These are phyloP conservation scores for Rosellinia necatrix DNA, from an alignment of 2,329 filamentous ascomycete species.

Conservation along the genomic window DNA sequence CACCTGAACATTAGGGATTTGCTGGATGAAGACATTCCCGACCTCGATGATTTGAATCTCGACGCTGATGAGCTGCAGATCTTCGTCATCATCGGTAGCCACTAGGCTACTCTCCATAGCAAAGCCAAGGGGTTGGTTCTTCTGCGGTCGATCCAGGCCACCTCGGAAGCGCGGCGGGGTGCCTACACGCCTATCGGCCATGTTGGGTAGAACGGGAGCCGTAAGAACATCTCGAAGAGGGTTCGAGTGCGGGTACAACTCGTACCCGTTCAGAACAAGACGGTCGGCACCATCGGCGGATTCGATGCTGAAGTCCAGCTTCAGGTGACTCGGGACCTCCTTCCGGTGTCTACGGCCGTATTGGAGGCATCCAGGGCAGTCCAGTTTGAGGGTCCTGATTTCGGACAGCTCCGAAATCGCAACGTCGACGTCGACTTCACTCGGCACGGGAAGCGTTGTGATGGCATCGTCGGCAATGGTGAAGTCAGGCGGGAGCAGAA, in stretches of 20 bases:
- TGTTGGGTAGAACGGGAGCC: slow-evolving; percentile 51
- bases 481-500: slow-evolving; percentile 40
- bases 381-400: slow-evolving; percentile 34
- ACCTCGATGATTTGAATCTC: slow-evolving; percentile 65
- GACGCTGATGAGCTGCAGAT: slow-evolving; percentile 57
- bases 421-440: slow-evolving; percentile 26
- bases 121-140: slow-evolving; percentile 50
- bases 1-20: slow-evolving; percentile 60
- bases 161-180: slow-evolving; percentile 41
- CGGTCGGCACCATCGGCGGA: slow-evolving; percentile 48
- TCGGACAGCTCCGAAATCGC: slow-evolving; percentile 27
- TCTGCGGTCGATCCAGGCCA: slow-evolving; percentile 28
- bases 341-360: slow-evolving; percentile 23
- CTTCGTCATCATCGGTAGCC: slow-evolving; percentile 55
- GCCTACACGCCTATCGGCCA: slow-evolving; percentile 32
- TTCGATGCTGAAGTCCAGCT: slow-evolving; percentile 60
- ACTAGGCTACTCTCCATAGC: slow-evolving; percentile 49
- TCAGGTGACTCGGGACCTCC: slow-evolving; percentile 50
- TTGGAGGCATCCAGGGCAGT: slow-evolving; percentile 38
- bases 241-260: slow-evolving; percentile 61
- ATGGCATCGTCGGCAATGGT: slow-evolving; percentile 34
- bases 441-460: slow-evolving; percentile 38
- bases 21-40: slow-evolving; percentile 58
- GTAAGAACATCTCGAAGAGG: slow-evolving; percentile 50
- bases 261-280: slow-evolving; percentile 63